Conservation (phyloP, 108 stramenopile genomes). For the Pseudonitzschia multiseries region DNA sequence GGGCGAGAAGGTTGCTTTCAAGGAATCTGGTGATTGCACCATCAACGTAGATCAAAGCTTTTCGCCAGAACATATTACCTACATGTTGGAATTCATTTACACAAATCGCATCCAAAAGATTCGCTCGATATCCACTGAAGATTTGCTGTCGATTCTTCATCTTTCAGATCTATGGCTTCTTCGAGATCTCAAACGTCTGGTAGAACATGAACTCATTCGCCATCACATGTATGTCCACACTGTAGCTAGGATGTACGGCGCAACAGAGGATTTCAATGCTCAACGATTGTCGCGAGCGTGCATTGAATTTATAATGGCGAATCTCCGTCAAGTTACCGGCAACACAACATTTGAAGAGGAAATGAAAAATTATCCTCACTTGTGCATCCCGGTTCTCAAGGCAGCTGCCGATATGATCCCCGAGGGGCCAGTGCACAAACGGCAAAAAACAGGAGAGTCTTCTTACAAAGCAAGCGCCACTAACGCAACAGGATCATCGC, state of each 20-base stretch:
- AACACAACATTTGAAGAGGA: slow-evolving; percentile 85
- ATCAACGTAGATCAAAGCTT: slow-evolving; percentile 80
- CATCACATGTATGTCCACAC: slow-evolving; percentile 76
- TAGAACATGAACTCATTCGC: slow-evolving; percentile 87
- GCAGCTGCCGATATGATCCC: slow-evolving; percentile 91
- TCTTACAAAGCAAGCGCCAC: slow-evolving; percentile 21
- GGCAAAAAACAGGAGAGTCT: slow-evolving; percentile 61
- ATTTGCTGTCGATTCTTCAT: slow-evolving; percentile 74
- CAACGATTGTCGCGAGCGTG: slow-evolving; percentile 72
- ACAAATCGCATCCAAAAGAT: slow-evolving; percentile 87
- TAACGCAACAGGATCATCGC: slow-evolving; percentile 38
- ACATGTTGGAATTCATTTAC: slow-evolving; percentile 94
- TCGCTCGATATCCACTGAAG: slow-evolving; percentile 58
- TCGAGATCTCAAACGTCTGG: slow-evolving; percentile 82
- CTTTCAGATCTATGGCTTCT: slow-evolving; percentile 87
- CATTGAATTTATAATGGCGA: slow-evolving; percentile 89
- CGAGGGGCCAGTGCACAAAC: slow-evolving; percentile 76
- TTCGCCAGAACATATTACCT: slow-evolving; percentile 74
- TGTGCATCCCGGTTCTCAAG: slow-evolving; percentile 89
- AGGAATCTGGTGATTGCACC: slow-evolving; percentile 68
- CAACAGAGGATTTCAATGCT: slow-evolving; percentile 87
- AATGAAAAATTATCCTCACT: slow-evolving; percentile 87
- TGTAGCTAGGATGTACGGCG: slow-evolving; percentile 87
- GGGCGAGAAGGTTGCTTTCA: slow-evolving; percentile 44
- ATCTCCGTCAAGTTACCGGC: slow-evolving; percentile 82